Evolutionary conservation across 768 basidiomycete genomes (phyloP), one percentile per base, ranked within the genome.

Genomic region (Asterophora parasitica): DNA sequence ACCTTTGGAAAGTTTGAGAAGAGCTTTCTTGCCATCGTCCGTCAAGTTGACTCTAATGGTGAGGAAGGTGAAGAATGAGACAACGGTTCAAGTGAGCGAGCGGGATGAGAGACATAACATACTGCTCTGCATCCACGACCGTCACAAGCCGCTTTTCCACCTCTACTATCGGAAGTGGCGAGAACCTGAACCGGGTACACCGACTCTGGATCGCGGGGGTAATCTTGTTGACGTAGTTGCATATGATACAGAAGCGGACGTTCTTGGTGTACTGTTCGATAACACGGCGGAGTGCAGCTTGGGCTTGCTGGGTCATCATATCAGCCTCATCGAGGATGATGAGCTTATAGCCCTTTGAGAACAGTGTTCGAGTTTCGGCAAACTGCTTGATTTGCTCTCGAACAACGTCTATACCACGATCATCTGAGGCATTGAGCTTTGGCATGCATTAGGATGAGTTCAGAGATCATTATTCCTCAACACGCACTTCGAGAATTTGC

Each of bases 161-260:
- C 64, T 98, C 90, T 7, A 59, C 55, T 12, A 86, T 82, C 1
- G 93, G 92, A 15, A 98, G 67, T 1, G 96, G 96, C 7, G 91
- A 94, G 71, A 99, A 98, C 39, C 96, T 79, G 70, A 98, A 99
- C 35, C 95, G 79, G 5, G 96, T 99, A 69, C 96, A 98, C 42
- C 96, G 88, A 67, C 92, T 96, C 68, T 99, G 96, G 42, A 99
- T 96, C 28, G 96, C 96, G 2, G 96, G 96, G 1, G 87, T 83
- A 60, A 99, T 98, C 67, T 97, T 98, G 79, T 98, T 98, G 65
- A 98, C 96, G 58, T 99, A 99, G 69, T 99, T 99, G 77, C 96
- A 98, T 50, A 99, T 95, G 60, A 99, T 99, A 69, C 96, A 99
- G 67, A 99, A 99, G 32, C 96, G 85, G 56, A 97, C 96, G 60